Evolutionary conservation across 2,329 filamentous ascomycete species (phyloP).

Genomic region (Ophiostoma novo-ulmi): DNA sequence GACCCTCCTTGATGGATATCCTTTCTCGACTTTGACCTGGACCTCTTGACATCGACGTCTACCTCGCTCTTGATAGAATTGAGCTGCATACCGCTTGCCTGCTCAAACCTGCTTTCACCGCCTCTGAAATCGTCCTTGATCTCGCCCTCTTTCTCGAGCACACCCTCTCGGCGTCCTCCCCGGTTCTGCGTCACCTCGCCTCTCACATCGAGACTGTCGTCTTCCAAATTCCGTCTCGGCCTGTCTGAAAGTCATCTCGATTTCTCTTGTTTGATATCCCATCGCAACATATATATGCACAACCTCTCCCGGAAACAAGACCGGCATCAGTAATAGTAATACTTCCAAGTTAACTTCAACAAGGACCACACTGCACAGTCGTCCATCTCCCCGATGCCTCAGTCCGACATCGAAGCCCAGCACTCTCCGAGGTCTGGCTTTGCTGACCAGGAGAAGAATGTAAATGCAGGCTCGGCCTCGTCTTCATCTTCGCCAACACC

Average conservation of each 20-base stretch:
- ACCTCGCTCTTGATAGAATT: not conserved
- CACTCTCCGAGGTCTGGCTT: not conserved
- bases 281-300: not conserved
- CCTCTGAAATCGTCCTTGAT: not conserved
- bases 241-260: not conserved
- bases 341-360: not conserved
- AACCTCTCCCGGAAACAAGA: not conserved
- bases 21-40: not conserved
- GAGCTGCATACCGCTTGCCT: not conserved
- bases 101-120: slow-evolving; percentile 1
- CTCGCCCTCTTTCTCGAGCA: not conserved
- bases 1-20: slow-evolving; percentile 3
- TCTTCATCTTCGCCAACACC: not conserved
- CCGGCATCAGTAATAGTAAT: too few relatives aligned
- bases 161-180: not conserved
- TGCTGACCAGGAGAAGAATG: not conserved
- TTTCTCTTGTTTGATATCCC: not conserved
- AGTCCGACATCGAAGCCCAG: slow-evolving; percentile 17
- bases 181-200: not conserved
- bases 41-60: not conserved
- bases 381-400: not conserved
- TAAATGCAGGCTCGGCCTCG: not conserved
- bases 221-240: not conserved
- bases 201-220: not conserved
- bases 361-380: not conserved